Evolutionary conservation across 768 basidiomycete species (phyloP), one percentile per base, ranked within the genome.

Genomic region (Pleurotus tuoliensis): DNA sequence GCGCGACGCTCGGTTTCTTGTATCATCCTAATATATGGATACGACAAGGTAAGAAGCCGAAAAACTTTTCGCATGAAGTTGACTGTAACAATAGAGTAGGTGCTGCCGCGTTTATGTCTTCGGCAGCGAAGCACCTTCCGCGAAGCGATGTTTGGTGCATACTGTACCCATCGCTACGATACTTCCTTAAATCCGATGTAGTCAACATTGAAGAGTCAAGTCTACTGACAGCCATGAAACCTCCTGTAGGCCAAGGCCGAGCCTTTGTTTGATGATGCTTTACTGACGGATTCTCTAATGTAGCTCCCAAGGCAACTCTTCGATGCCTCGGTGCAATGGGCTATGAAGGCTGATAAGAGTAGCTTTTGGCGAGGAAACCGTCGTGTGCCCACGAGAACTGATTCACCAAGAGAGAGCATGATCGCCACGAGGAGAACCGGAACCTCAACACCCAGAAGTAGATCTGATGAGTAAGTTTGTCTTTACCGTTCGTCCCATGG

Each of bases 21-120:
- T 96, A 92, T 62, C 97, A 99, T 68, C 96, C 97, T 0, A 95
- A 97, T 67, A 73, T 86, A 18, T 98, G 96, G 96, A 92, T 98
- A 68, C 80, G 94, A 56, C 92, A 98, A 80, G 91, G 95, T 88
- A 25, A n/a, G 70, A 55, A 38, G 3, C 8, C 9, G 0, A 46
- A 16, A 44, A 47, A 12, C 22, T 56, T 5, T 40, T 47, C 16
- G 30, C 18, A 47, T 39, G 5, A 34, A 4, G n/a, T 22, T 49
- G 15, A 56, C 30, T 46, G 60, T 56, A 5, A 60, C 41, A 13
- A 52, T 24, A 52, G 47, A 37, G n/a, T 52, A 96, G 94, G 90
- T 20, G 85, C 95, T 15, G 86, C 85, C 11, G 86, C 92, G 0
- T 94, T 99, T 67, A 87, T 98, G 44, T 87, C 92, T 2, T 86